A percentile compares a stretch with the other conserved stretches of the same genome.
phyloP scores from a whole-genome alignment of 495 filamentous ascomycete genomes.

The Bombardia bombarda region DNA sequence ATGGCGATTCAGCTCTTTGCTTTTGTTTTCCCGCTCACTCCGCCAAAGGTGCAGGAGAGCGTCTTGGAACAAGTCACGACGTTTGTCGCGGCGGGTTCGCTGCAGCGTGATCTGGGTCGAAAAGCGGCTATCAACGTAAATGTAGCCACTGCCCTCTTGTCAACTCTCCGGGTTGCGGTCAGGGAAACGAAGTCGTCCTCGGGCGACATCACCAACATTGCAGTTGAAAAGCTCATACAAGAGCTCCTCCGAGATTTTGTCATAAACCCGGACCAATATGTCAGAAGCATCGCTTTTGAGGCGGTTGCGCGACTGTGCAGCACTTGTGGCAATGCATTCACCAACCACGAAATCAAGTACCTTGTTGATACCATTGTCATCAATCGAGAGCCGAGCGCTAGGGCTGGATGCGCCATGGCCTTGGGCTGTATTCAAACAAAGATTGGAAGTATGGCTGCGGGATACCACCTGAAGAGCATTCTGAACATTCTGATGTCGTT shows the following conservation, averaged over 20 bases:
- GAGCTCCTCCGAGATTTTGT: conserved; percentile 76
- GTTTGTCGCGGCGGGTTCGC: conserved; percentile 64
- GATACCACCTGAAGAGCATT: conserved; percentile 94
- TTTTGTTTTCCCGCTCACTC: conserved; percentile 78
- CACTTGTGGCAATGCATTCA: conserved; percentile 79
- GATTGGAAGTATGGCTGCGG: conserved; percentile 95
- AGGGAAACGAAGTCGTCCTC: conserved; percentile 65
- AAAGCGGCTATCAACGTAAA: conserved; percentile 89
- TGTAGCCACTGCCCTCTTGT: conserved; percentile 71
- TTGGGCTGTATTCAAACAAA: conserved; percentile 90
- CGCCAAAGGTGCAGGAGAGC: conserved; percentile 87
- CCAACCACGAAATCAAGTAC: conserved; percentile 79
- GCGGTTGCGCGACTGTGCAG: conserved; percentile 87
- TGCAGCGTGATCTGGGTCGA: conserved; percentile 81
- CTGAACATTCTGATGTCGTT: conserved; percentile 91
- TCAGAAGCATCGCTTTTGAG: conserved; percentile 78
- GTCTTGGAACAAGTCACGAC: conserved; percentile 88
- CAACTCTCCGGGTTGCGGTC: conserved; percentile 72
- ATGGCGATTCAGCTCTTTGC: conserved; percentile 89
- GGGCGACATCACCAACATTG: conserved; percentile 64
- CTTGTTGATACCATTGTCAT: conserved; percentile 90
- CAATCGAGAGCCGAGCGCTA: conserved; percentile 85
- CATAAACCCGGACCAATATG: conserved; percentile 71
- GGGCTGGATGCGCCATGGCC: conserved; percentile 89
- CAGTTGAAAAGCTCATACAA: conserved; percentile 81